A percentile compares a stretch with the other conserved stretches of the same genome.
Conservation (phyloP, 495 filamentous ascomycete genomes). For the Aspergillus saccharolyticus region DNA sequence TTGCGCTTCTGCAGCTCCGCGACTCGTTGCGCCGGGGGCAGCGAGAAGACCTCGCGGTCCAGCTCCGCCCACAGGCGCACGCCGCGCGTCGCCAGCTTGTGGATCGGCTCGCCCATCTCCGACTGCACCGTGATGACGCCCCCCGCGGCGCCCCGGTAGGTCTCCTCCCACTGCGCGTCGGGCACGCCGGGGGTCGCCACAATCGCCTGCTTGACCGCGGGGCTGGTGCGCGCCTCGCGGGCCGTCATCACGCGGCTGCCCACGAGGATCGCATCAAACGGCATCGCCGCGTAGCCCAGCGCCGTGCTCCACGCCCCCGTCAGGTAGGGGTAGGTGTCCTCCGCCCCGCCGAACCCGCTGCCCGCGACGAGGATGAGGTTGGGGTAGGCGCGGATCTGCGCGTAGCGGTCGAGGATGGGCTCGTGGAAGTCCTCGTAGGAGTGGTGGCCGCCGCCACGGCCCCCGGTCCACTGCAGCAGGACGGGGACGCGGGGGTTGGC, state of each 20-base stretch:
- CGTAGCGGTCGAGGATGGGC: conserved; percentile 38
- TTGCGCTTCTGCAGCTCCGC: conserved; percentile 19
- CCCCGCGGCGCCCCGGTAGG: conserved; percentile 22
- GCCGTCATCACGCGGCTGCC: conserved; percentile 48
- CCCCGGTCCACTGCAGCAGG: conserved; percentile 49
- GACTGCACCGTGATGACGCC: conserved; percentile 36
- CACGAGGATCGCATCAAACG: conserved; percentile 45
- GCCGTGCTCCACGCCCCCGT: conserved; percentile 39
- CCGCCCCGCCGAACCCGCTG: conserved; percentile 45
- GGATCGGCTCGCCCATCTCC: conserved; percentile 42
- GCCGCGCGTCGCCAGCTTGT: conserved; percentile 36
- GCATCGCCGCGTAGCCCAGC: conserved; percentile 42
- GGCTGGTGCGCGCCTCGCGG: conserved; percentile 35
- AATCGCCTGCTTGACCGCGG: conserved; percentile 27
- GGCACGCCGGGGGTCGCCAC: conserved; percentile 23
- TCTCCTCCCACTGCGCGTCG: conserved; percentile 29
- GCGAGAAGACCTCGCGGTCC: conserved; percentile 32
- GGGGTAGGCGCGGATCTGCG: conserved; percentile 37
- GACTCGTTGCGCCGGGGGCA: conserved; percentile 22
- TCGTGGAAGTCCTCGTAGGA: conserved; percentile 50
- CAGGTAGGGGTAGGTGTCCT: conserved; percentile 45
- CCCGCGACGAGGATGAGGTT: conserved; percentile 47
- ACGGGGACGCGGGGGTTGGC: conserved; percentile 42
- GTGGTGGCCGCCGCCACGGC: conserved; percentile 48
- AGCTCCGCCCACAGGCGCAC: conserved; percentile 36